phyloP scores from a whole-genome alignment of 1,284 basidiomycete genomes.

The Sanguinoderma infundibulare region DNA sequence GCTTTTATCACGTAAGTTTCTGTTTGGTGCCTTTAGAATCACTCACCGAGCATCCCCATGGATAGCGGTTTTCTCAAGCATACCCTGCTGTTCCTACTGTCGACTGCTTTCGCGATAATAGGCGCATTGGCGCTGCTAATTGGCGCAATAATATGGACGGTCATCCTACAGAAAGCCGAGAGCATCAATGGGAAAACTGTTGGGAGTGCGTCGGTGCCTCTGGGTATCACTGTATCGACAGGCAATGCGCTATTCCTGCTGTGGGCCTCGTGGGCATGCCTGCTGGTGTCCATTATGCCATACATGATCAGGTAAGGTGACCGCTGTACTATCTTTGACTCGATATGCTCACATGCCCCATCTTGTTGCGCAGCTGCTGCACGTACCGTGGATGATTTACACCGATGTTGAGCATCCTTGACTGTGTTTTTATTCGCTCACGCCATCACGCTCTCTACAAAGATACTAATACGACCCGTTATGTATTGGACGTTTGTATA shows the following conservation, averaged over 20 bases:
- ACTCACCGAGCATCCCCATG: background rate
- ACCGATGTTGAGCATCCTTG: slow-evolving; percentile 19
- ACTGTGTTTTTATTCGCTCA: background rate
- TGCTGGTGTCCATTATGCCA: slow-evolving; percentile 66
- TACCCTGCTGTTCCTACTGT: slow-evolving; percentile 68
- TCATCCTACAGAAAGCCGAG: slow-evolving; percentile 66
- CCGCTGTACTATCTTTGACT: background rate
- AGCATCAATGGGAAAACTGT: slow-evolving; percentile 62
- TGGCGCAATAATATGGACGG: slow-evolving; percentile 77
- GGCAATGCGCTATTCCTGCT: slow-evolving; percentile 66
- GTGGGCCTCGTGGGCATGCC: slow-evolving; percentile 73
- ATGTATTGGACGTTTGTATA: slow-evolving; percentile 23
- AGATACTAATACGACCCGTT: slow-evolving; percentile 19
- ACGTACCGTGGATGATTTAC: slow-evolving; percentile 64
- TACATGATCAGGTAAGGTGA: slow-evolving; percentile 67
- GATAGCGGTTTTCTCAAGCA: slow-evolving; percentile 69
- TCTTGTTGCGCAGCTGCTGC: slow-evolving; percentile 52
- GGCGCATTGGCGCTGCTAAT: slow-evolving; percentile 68
- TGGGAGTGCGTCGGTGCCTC: slow-evolving; percentile 41
- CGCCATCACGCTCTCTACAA: slow-evolving; percentile 10
- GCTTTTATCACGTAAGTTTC: slow-evolving; percentile 63
- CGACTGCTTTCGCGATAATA: slow-evolving; percentile 63
- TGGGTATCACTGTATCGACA: slow-evolving; percentile 66
- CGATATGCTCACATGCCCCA: slow-evolving; percentile 1
- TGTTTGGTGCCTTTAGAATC: slow-evolving; percentile 16